phyloP scores from a whole-genome alignment of 768 basidiomycete genomes.

The Coprinellus micaceus region DNA sequence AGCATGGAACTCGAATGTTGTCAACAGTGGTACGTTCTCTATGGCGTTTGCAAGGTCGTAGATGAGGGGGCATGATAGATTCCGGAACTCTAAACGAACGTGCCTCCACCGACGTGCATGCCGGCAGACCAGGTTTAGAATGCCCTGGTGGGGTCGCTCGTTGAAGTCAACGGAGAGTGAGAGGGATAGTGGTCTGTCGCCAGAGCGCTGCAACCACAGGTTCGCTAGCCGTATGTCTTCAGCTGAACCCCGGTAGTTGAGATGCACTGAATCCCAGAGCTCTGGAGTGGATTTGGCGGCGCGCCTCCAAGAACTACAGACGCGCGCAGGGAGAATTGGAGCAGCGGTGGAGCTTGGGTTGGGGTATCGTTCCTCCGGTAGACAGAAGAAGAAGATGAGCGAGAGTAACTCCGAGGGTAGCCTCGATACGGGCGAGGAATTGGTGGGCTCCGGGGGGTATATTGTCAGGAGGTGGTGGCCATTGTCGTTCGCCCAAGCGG shows the following conservation, averaged over 20 bases:
- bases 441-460: slow-evolving; percentile 6
- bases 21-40: slow-evolving; percentile 21
- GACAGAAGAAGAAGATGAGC: slow-evolving; percentile 26
- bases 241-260: slow-evolving; percentile 26
- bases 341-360: slow-evolving; percentile 22
- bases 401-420: slow-evolving; percentile 30
- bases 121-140: slow-evolving; percentile 26
- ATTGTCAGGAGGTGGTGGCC: background rate
- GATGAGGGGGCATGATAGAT: slow-evolving; percentile 28
- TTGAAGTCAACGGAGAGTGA: slow-evolving; percentile 31
- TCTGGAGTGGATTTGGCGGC: slow-evolving; percentile 24
- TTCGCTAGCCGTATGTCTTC: slow-evolving; percentile 23
- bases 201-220: slow-evolving; percentile 28
- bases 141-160: slow-evolving; percentile 27
- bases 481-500: background rate
- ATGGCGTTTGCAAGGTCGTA: slow-evolving; percentile 26
- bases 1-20: slow-evolving; percentile 31
- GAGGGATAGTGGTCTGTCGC: slow-evolving; percentile 23
- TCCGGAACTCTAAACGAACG: slow-evolving; percentile 30
- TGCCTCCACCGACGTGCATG: slow-evolving; percentile 29
- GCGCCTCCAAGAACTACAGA: slow-evolving; percentile 25
- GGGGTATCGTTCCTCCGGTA: slow-evolving; percentile 24
- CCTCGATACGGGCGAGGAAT: slow-evolving; percentile 16
- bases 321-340: slow-evolving; percentile 26
- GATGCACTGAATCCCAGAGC: slow-evolving; percentile 29